Percentiles rank a stretch among this genome's conserved stretches.
Evolutionary conservation across 2,329 filamentous ascomycete species (phyloP).

Genomic region (Chalaropsis ovoidea): DNA sequence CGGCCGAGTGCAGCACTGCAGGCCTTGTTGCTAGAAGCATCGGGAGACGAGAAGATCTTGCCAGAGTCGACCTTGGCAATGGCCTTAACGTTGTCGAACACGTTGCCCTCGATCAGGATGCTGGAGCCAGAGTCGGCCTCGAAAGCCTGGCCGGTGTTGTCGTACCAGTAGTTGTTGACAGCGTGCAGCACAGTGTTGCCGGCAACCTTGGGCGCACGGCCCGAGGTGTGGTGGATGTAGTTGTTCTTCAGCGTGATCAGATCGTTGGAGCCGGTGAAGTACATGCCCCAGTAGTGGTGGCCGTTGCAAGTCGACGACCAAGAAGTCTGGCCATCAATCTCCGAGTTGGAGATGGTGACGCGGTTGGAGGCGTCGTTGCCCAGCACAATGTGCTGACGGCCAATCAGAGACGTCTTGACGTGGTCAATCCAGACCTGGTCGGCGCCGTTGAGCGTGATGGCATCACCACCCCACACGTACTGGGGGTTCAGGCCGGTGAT

Average conservation of each 20-base stretch:
- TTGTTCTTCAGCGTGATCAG: conserved; percentile 50
- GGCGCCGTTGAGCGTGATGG: conserved; percentile 42
- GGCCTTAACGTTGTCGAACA: conserved; percentile 45
- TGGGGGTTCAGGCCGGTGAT: conserved; percentile 47
- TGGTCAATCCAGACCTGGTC: conserved; percentile 45
- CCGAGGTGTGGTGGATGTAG: conserved; percentile 50
- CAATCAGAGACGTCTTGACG: conserved; percentile 47
- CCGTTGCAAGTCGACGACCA: conserved; percentile 50
- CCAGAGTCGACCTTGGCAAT: conserved; percentile 34
- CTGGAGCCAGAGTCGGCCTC: conserved; percentile 39
- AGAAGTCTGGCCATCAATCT: conserved; percentile 45
- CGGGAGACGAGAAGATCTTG: conserved; percentile 32
- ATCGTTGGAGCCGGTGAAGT: conserved; percentile 47
- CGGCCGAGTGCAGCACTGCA: conserved; percentile 41
- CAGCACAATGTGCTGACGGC: conserved; percentile 51
- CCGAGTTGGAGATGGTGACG: conserved; percentile 51
- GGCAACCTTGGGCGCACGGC: conserved; percentile 47
- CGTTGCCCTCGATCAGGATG: conserved; percentile 48
- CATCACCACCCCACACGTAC: conserved; percentile 52
- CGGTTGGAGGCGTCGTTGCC: conserved; percentile 44
- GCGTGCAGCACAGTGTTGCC: conserved; percentile 49
- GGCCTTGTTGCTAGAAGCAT: conserved; percentile 32
- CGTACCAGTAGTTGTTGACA: conserved; percentile 53
- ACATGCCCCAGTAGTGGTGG: conserved; percentile 52
- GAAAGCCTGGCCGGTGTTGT: conserved; percentile 48